These are phyloP conservation scores for Cryptococcus depauperatus DNA, from an alignment of 1,284 basidiomycete species.

Conservation along the genomic window DNA sequence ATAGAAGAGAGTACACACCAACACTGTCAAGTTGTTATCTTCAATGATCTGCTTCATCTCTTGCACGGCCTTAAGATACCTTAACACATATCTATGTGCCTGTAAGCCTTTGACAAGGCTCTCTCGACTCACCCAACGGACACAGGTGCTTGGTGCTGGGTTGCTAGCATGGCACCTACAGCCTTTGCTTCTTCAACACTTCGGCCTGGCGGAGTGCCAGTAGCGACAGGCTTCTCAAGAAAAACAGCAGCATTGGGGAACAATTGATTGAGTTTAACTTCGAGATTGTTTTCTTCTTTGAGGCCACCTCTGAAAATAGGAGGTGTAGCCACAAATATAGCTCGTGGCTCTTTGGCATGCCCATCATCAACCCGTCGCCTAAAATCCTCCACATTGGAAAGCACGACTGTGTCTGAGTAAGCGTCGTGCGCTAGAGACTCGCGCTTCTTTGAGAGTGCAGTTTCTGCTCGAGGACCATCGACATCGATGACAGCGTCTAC, in stretches of 20 bases:
- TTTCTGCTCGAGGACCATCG: slow-evolving; percentile 64
- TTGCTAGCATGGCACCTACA: slow-evolving; percentile 58
- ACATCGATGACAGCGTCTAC: slow-evolving; percentile 90
- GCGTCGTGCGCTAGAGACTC: slow-evolving; percentile 71
- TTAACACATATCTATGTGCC: slow-evolving; percentile 44
- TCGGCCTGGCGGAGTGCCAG: slow-evolving; percentile 43
- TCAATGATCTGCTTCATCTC: slow-evolving; percentile 51
- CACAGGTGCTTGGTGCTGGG: slow-evolving; percentile 56
- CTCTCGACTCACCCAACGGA: slow-evolving; percentile 72
- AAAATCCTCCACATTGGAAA: slow-evolving; percentile 66
- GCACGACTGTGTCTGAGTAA: slow-evolving; percentile 78
- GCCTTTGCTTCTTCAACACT: slow-evolving; percentile 48
- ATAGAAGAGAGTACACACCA: slow-evolving; percentile 2
- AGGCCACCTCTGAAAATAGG: slow-evolving; percentile 81
- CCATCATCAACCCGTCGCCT: slow-evolving; percentile 49
- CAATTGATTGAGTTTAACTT: slow-evolving; percentile 73
- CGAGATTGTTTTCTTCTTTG: slow-evolving; percentile 68
- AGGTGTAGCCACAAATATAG: slow-evolving; percentile 81
- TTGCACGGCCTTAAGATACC: slow-evolving; percentile 47
- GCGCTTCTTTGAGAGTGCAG: slow-evolving; percentile 75
- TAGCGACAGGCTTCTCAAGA: slow-evolving; percentile 67
- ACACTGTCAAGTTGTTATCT: slow-evolving; percentile 49
- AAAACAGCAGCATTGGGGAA: slow-evolving; percentile 84
- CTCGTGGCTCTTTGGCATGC: slow-evolving; percentile 48
- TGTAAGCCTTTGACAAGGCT: background rate